Conservation (phyloP, 1,284 basidiomycete genomes). For the Sporisorium exsertum region DNA sequence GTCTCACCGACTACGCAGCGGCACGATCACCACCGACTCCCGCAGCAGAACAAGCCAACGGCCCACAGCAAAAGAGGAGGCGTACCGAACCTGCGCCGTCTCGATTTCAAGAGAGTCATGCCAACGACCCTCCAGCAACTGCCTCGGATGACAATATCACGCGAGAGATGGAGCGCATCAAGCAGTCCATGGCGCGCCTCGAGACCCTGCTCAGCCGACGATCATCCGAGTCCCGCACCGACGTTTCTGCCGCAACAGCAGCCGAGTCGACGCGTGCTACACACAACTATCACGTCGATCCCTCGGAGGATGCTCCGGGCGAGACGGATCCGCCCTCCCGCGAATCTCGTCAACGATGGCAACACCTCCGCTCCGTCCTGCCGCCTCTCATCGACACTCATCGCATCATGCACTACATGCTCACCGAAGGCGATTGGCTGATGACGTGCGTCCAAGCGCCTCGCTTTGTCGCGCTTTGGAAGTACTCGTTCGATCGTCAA, state of each 20-base stretch:
- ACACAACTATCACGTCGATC: slow-evolving; percentile 13
- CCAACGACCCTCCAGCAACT: neutral
- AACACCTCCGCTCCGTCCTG: slow-evolving; percentile 16
- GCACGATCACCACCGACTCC: neutral
- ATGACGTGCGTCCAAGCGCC: slow-evolving; percentile 14
- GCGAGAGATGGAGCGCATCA: slow-evolving; percentile 26
- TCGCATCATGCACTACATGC: slow-evolving; percentile 29
- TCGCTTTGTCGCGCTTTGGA: slow-evolving; percentile 37
- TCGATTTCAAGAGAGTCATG: neutral
- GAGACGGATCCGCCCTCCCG: slow-evolving; percentile 20
- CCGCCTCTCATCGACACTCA: slow-evolving; percentile 41
- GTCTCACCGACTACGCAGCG: slow-evolving; percentile 4
- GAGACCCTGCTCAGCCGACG: slow-evolving; percentile 20
- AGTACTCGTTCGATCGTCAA: slow-evolving; percentile 17
- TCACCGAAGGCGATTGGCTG: slow-evolving; percentile 38
- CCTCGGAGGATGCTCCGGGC: slow-evolving; percentile 7
- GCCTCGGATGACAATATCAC: neutral
- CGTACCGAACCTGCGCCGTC: slow-evolving; percentile 7
- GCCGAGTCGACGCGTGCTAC: neutral
- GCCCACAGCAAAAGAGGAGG: slow-evolving; percentile 15
- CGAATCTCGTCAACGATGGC: slow-evolving; percentile 24
- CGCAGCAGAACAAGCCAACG: neutral
- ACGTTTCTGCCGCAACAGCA: neutral
- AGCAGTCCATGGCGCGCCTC: slow-evolving; percentile 25
- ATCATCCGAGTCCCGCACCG: neutral